phyloP scores from a whole-genome alignment of 2,329 filamentous ascomycete species.

The Canariomyces notabilis region DNA sequence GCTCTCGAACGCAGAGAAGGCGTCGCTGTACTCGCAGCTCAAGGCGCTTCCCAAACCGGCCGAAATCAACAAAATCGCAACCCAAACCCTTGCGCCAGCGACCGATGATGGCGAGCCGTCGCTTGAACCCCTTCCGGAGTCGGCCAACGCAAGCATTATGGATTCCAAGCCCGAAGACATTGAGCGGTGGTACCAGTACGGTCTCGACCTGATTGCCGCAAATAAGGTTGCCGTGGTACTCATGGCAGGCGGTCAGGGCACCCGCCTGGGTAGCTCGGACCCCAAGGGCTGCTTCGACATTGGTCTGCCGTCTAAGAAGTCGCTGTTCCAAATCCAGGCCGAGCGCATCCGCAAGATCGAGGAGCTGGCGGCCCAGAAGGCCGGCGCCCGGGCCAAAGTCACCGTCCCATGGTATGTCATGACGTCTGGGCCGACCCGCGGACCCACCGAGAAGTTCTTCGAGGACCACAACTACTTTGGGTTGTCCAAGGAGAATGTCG shows the following conservation, averaged over 20 bases:
- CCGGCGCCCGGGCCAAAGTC: slow-evolving; percentile 47
- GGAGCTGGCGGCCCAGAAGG: slow-evolving; percentile 68
- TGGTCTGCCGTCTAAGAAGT: slow-evolving; percentile 85
- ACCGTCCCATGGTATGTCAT: slow-evolving; percentile 98
- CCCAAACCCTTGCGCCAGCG: slow-evolving; percentile 71
- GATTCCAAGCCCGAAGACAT: slow-evolving; percentile 78
- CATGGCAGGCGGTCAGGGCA: slow-evolving; percentile 96
- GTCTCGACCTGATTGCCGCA: slow-evolving; percentile 73
- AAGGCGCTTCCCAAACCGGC: slow-evolving; percentile 72
- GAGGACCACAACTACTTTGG: slow-evolving; percentile 87
- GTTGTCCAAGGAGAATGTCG: slow-evolving; percentile 74
- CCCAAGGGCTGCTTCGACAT: slow-evolving; percentile 99
- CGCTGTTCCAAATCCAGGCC: slow-evolving; percentile 94
- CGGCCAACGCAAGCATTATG: slow-evolving; percentile 82
- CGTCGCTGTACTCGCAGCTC: slow-evolving; percentile 77
- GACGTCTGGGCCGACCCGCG: slow-evolving; percentile 92
- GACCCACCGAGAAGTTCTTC: slow-evolving; percentile 92
- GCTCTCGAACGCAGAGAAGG: slow-evolving; percentile 68
- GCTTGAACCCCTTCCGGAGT: slow-evolving; percentile 83
- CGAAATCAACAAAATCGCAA: slow-evolving; percentile 81
- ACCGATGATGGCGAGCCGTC: slow-evolving; percentile 49
- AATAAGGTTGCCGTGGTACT: slow-evolving; percentile 81
- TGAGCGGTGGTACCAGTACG: slow-evolving; percentile 76
- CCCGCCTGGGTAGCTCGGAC: slow-evolving; percentile 85
- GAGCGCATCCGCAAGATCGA: slow-evolving; percentile 89